Base-by-base conservation (phyloP, 352 stramenopile species). In the Globisporangium paroecandrum region DNA sequence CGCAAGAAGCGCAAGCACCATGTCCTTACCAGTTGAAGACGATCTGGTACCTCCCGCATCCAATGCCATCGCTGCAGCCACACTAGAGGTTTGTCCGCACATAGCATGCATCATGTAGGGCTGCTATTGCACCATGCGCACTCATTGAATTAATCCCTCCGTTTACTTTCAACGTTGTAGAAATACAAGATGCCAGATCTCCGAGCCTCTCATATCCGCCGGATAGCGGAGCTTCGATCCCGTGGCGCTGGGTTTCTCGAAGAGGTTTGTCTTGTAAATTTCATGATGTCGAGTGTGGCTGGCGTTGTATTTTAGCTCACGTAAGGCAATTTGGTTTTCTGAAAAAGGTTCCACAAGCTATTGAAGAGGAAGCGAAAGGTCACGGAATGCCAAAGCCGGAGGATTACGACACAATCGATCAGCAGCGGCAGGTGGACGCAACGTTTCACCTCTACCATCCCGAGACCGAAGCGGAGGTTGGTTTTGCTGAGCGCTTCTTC, bases 401-500 rank as follows among this genome's bases (percentile, higher is more conserved):
- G 43, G 64, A 79, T 24, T 51, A 62, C 20, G 62, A 72, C 24
- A 49, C 32, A 9, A 65, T 77, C 13, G 58, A 68, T 2, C 68
- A 79, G 36, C 73, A 74, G 6, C 71, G 65, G 0, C 65, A 76
- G 60, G 66, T 87, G 5, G 72, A 85, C 20, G 76, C 81, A 18
- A 89, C 81, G 1, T 93, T 90, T 47, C 72, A 78, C 15, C 34
- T 74, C 1, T 90, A 93, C 68, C 74, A 75, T 2, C 82, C 85
- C 3, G 82, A 93, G 61, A 91, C 82, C 2, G 78, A 85, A 4
- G 81, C 81, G 15, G 85, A 91, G 79, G 85, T 90, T 25, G 1
- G 49, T 60, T 29, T 34, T 6, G 15, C 2, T 22, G 0, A 7
- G 46, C 54, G 49, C 38, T 66, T 46, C 12, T 36, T n/a, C 38